Evolutionary conservation across 2,329 filamentous ascomycete species (phyloP), one percentile per base, ranked within the genome.

Genomic region (Diplodia scrobiculata): DNA sequence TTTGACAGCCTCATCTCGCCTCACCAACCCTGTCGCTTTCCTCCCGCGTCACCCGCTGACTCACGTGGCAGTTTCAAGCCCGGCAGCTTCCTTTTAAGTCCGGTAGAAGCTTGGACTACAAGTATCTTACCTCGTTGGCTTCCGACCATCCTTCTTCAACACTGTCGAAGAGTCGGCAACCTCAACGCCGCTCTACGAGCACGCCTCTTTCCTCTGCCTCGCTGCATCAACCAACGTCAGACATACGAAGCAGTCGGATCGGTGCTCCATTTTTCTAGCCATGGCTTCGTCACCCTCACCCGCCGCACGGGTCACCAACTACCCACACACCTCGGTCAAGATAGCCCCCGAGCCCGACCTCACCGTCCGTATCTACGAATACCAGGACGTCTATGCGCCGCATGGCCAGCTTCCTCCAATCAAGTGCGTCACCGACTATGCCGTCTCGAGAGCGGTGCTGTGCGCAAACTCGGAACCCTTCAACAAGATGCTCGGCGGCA

Each of bases 291-390:
- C 50, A 52, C 13, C 50, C 11, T 52, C 50, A 52, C 50, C 27
- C 50, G 5, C 21, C 11, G 52, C 21, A 14, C 1, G 1, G 52
- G 29, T 29, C 52, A 9, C 17, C 29, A 34, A 41, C 11, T 14
- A 41, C 7, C 41, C 55, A 4, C 55, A 32, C 41, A 27, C 10
- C 11, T 7, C 11, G 2, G n/a, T 50, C 25, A 10, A 48, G 6
- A 60, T 60, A 14, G 41, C 41, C 14, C 10, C 19, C 3, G 45
- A 60, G 1, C 25, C 55, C 1, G 45, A 60, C 25, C 25, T 60
- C 36, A 60, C 25, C 7, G 17, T 60, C 14, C 55, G 55, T 17
- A 3, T 60, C 41, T 60, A 32, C n/a, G 55, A 60, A 21, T 48
- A 48, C n/a, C 0, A 34, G 25, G 29, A 48, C 25, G 17, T 25